phyloP scores from a whole-genome alignment of 2,329 filamentous ascomycete species.

The Aspergillus carbonarius region DNA sequence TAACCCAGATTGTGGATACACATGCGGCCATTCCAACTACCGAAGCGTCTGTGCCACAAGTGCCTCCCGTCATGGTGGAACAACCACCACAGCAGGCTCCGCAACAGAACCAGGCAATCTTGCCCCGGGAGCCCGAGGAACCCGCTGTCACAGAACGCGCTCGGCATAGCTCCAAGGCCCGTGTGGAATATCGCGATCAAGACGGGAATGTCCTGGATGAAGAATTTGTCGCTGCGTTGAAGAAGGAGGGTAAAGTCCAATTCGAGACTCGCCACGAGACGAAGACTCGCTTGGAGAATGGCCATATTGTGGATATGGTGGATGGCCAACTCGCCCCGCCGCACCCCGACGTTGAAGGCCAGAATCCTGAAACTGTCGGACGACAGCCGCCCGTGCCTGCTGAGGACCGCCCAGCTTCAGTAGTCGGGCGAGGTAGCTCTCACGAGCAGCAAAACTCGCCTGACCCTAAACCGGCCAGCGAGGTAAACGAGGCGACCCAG shows the following conservation, averaged over 20 bases:
- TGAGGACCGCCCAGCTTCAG: conserved; percentile 42
- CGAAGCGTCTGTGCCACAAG: conserved; percentile 13
- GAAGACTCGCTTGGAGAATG: conserved; percentile 74
- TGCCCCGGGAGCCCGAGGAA: conserved; percentile 23
- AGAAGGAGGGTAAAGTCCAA: conserved; percentile 78
- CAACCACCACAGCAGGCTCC: conserved; percentile 15
- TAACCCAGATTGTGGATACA: conserved; percentile 29
- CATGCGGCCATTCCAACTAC: conserved; percentile 27
- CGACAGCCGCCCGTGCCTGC: conserved; percentile 37
- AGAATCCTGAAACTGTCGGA: conserved; percentile 56
- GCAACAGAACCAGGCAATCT: conserved; percentile 23
- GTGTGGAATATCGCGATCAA: conserved; percentile 91
- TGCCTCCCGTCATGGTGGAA: conserved; percentile 9
- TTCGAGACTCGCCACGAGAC: conserved; percentile 97
- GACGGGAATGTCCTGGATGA: conserved; percentile 83
- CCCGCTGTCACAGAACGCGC: conserved; percentile 36
- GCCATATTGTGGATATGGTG: conserved; percentile 66
- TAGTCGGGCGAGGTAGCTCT: conserved; percentile 39
- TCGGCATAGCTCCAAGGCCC: conserved; percentile 64
- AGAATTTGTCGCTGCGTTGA: conserved; percentile 75
- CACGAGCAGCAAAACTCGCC: conserved; percentile 35
- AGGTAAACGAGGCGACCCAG: conserved; percentile 48
- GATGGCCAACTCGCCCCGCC: conserved; percentile 48
- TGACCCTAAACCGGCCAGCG: conserved; percentile 48
- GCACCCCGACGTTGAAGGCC: conserved; percentile 58